These are phyloP conservation scores for Gastrolobium bilobum DNA, from an alignment of 306 rosid species.

Conservation along the genomic window DNA sequence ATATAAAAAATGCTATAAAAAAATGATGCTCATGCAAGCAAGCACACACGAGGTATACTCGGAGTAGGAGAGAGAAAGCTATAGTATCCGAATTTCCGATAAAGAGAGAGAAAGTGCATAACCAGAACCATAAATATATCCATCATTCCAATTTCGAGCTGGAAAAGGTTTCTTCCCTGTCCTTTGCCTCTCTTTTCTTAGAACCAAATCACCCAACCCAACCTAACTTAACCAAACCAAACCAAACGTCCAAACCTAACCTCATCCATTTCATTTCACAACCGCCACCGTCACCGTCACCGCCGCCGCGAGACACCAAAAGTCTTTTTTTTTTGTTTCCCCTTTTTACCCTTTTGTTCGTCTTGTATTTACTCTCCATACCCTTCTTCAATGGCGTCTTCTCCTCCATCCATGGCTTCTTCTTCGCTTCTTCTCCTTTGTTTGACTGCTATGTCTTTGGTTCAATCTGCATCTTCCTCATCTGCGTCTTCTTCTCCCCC, in stretches of 20 bases:
- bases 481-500: constrained; percentile 48
- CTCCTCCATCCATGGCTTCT: constrained; percentile 53
- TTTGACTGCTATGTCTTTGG: constrained; percentile 38
- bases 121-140: constrained; percentile 27
- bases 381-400: constrained; percentile 40
- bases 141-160: constrained; percentile 36
- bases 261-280: not conserved
- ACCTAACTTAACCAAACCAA: not conserved
- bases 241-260: not conserved
- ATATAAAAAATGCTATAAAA: not conserved
- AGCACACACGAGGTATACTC: constrained; percentile 13
- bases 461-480: constrained; percentile 52
- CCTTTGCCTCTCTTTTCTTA: not conserved
- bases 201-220: not conserved
- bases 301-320: not conserved
- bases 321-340: not conserved
- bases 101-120: not conserved
- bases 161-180: constrained; percentile 19
- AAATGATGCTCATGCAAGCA: not conserved
- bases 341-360: constrained; percentile 47
- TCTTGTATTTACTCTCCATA: constrained; percentile 20
- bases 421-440: constrained; percentile 49
- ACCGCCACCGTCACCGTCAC: constrained; percentile 21
- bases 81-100: not conserved
- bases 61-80: constrained; percentile 50